Percentiles rank a stretch among this genome's conserved stretches.
Evolutionary conservation across 495 filamentous ascomycete species (phyloP).

Genomic region (Penicillium steckii): DNA sequence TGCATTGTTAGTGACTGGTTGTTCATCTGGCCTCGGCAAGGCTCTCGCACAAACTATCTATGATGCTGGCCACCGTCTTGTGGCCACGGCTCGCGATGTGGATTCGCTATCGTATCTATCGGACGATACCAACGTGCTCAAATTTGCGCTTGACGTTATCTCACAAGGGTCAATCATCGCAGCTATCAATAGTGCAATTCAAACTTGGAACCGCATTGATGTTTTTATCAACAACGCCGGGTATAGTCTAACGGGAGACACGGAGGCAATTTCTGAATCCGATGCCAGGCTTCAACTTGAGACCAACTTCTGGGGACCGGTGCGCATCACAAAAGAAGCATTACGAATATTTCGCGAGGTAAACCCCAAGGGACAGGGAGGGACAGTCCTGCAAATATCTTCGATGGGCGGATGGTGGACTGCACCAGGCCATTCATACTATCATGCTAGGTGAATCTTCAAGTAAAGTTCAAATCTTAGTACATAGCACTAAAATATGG

Average conservation of each 20-base stretch:
- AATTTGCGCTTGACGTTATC: slow-evolving; percentile 47
- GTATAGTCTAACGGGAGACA: slow-evolving; percentile 43
- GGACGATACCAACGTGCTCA: slow-evolving; percentile 33
- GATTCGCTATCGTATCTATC: slow-evolving; percentile 37
- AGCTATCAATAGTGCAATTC: slow-evolving; percentile 35
- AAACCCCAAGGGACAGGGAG: slow-evolving; percentile 33
- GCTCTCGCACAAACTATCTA: slow-evolving; percentile 38
- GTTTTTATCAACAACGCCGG: slow-evolving; percentile 60
- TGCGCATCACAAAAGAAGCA: slow-evolving; percentile 38
- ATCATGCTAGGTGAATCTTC: slow-evolving; percentile 48
- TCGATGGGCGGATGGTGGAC: slow-evolving; percentile 51
- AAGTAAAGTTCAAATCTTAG: neutral
- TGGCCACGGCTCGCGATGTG: slow-evolving; percentile 47
- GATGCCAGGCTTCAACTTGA: slow-evolving; percentile 42
- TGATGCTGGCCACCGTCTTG: slow-evolving; percentile 40
- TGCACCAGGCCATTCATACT: slow-evolving; percentile 47
- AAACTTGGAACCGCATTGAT: slow-evolving; percentile 48
- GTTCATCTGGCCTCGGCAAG: slow-evolving; percentile 41
- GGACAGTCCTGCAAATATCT: slow-evolving; percentile 53
- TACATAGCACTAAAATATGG: neutral
- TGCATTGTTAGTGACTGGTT: slow-evolving; percentile 22
- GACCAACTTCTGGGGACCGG: slow-evolving; percentile 53
- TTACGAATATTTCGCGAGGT: slow-evolving; percentile 13
- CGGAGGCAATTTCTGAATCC: slow-evolving; percentile 41
- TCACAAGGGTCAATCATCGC: slow-evolving; percentile 35